Evolutionary conservation across 345 rosid species (phyloP), one percentile per base, ranked within the genome.

Genomic region (Lepidium didymum): DNA sequence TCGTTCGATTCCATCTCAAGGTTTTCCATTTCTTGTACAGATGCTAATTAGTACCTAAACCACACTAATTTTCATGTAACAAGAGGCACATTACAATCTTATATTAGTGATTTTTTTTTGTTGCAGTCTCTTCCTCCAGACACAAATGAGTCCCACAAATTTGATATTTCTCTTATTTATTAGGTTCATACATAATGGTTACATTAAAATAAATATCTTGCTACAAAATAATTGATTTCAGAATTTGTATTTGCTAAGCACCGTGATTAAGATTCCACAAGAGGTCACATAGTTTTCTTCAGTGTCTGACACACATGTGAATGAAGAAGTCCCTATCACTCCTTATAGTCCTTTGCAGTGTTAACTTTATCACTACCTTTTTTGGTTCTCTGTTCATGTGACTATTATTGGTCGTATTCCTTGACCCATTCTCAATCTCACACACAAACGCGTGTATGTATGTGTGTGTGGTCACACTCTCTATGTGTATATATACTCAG

Each of bases 231-330:
- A 11, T 13, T 11, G 6, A 23, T 35, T 10, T 36, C 10, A 29
- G 4, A 16, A 13, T 54, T 8, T 36, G 33, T 9, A 19, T 19
- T 18, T 44, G 25, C 5, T 34, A 35, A 45, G 55, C 46, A 54
- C 10, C 33, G 35, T 67, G 71, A 54, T 55, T 19, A 34, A 46
- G 40, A 68, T 56, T 55, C 25, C 16, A 63, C 43, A 36, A 10
- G 10, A 34, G 51, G 38, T 63, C 18, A 47, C 35, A 63, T 55
- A 21, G 59, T 72, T 47, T 65, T 73, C 45, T 73, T 31, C 45
- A 66, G 61, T 29, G 33, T 67, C 77, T 72, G 76, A 72, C 76
- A 72, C 52, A 44, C 37, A 74, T 61, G 77, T 67, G 73, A 51
- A 67, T 47, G 36, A 62, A 54, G 9, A 72, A 60, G 61, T 66